phyloP scores from a whole-genome alignment of 352 stramenopile species.

The Pilasporangium apinafurcum region DNA sequence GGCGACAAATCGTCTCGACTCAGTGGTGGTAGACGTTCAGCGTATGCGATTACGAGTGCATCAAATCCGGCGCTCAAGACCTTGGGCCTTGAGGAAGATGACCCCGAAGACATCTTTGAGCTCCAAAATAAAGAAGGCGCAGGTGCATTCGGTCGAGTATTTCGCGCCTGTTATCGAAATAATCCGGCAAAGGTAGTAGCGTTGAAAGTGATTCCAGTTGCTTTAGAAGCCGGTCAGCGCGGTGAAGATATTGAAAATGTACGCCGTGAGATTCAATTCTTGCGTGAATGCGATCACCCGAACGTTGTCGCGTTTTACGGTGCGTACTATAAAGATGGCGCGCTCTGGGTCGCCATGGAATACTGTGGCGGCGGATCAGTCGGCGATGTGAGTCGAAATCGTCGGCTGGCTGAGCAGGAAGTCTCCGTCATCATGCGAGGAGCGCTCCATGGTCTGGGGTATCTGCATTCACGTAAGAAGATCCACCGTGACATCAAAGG shows the following conservation, averaged over 20 bases:
- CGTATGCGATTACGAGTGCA: constrained; percentile 2
- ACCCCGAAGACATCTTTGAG: constrained; percentile 67
- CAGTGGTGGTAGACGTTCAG: too few relatives aligned
- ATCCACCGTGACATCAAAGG: constrained; percentile 93
- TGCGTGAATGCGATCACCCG: constrained; percentile 65
- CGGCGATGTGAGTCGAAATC: constrained; percentile 53
- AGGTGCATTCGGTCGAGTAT: constrained; percentile 63
- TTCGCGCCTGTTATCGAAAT: constrained; percentile 44
- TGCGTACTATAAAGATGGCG: constrained; percentile 78
- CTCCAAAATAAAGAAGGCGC: constrained; percentile 68
- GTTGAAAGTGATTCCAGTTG: constrained; percentile 73
- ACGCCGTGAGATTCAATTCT: constrained; percentile 61
- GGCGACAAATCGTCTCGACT: too few relatives aligned
- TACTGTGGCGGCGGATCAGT: constrained; percentile 83
- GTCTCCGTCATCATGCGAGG: constrained; percentile 77
- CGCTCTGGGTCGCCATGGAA: constrained; percentile 88
- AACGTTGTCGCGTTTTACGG: constrained; percentile 76
- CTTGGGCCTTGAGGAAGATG: constrained; percentile 48
- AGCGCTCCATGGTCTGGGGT: constrained; percentile 69
- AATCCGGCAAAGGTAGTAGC: constrained; percentile 34
- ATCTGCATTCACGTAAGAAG: constrained; percentile 80
- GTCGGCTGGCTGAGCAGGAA: constrained; percentile 51
- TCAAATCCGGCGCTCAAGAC: constrained; percentile 31
- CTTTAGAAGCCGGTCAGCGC: constrained; percentile 48
- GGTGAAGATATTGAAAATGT: constrained; percentile 71